Evolutionary conservation across 805 yeast species (phyloP).

Genomic region (Clavispora santaluciae): DNA sequence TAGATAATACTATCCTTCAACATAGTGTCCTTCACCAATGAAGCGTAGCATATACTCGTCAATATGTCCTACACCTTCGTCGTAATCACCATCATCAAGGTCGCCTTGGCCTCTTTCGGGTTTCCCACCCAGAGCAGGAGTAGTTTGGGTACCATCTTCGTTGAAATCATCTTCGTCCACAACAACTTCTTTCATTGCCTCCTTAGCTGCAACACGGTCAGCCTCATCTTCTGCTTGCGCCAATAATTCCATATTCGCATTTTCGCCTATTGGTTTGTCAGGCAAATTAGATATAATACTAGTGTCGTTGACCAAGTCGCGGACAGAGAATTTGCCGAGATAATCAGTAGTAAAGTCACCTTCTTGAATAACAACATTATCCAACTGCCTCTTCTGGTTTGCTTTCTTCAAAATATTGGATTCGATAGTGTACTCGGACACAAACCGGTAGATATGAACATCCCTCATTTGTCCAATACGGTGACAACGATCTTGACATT

Average conservation of each 20-base stretch:
- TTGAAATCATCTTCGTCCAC: slow-evolving; percentile 83
- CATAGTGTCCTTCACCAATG: slow-evolving; percentile 76
- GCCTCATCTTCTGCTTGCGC: slow-evolving; percentile 96
- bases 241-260: slow-evolving; percentile 48
- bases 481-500: slow-evolving; percentile 98
- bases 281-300: slow-evolving; percentile 32
- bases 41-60: slow-evolving; percentile 95
- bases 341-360: slow-evolving; percentile 98
- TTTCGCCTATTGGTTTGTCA: slow-evolving; percentile 38
- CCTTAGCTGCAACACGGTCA: slow-evolving; percentile 82
- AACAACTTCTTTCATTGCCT: slow-evolving; percentile 80
- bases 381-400: slow-evolving; percentile 88
- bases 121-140: slow-evolving; percentile 26
- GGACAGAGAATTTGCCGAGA: slow-evolving; percentile 79
- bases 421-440: slow-evolving; percentile 93
- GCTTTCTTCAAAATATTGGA: slow-evolving; percentile 92
- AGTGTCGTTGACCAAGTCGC: slow-evolving; percentile 73
- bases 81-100: slow-evolving; percentile 42
- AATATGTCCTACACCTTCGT: slow-evolving; percentile 70
- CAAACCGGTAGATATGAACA: slow-evolving; percentile 94
- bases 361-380: slow-evolving; percentile 92
- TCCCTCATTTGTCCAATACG: slow-evolving; percentile 98
- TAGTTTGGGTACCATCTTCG: slow-evolving; percentile 36
- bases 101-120: slow-evolving; percentile 22
- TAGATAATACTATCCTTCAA: no score